phyloP scores from a whole-genome alignment of 1,139 yeast species.

The Saccharomyces hybrid region DNA sequence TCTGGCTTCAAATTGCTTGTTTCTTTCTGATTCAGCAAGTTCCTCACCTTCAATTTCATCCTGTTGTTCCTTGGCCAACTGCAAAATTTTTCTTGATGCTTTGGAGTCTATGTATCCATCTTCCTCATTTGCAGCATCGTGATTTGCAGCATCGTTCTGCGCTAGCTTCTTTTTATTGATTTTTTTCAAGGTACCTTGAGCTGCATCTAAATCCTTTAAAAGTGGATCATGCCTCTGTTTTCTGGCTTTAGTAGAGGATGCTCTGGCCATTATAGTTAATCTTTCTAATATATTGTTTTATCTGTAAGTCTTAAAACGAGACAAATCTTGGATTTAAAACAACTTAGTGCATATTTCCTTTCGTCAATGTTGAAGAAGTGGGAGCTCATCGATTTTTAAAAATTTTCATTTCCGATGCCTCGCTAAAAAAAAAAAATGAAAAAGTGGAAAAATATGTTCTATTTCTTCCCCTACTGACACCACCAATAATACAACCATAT shows the following conservation, averaged over 20 bases:
- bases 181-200: conserved; percentile 59
- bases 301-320: neutral
- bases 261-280: conserved; percentile 53
- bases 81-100: conserved; percentile 75
- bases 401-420: neutral
- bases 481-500: neutral
- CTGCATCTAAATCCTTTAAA: conserved; percentile 63
- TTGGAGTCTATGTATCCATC: conserved; percentile 64
- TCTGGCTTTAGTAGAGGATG: conserved; percentile 42
- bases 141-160: conserved; percentile 26
- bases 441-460: neutral
- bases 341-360: neutral
- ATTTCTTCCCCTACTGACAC: neutral
- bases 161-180: conserved; percentile 25
- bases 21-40: conserved; percentile 27
- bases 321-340: neutral
- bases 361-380: neutral
- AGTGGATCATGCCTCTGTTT: conserved; percentile 68
- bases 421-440: neutral
- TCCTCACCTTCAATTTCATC: conserved; percentile 56
- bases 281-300: neutral
- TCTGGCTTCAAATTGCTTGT: conserved; percentile 22
- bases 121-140: conserved; percentile 34
- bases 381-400: neutral
- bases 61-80: conserved; percentile 86